A percentile compares a stretch with the other conserved stretches of the same genome.
phyloP scores from a whole-genome alignment of 2,329 filamentous ascomycete species.

The Drechmeria coniospora region DNA sequence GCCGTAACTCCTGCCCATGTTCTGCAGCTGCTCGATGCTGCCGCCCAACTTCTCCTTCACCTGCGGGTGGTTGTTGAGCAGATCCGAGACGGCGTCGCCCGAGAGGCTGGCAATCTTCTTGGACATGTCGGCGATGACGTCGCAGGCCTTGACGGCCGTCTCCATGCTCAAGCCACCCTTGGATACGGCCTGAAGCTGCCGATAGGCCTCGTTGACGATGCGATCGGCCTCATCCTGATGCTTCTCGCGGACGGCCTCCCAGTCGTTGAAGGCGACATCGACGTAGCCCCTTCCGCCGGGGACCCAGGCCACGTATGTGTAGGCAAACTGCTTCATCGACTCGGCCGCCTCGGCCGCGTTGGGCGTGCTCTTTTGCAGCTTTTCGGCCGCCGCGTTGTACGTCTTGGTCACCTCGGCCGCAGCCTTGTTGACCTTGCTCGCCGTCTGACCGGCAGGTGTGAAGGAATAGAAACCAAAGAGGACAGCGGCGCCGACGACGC shows the following conservation, averaged over 20 bases:
- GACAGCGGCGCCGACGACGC: constrained; percentile 24
- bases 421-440: constrained; percentile 28
- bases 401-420: constrained; percentile 42
- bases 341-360: constrained; percentile 50
- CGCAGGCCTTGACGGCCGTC: constrained; percentile 43
- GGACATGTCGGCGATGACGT: constrained; percentile 46
- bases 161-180: constrained; percentile 46
- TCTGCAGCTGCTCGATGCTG: constrained; percentile 51
- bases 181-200: constrained; percentile 45
- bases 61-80: constrained; percentile 59
- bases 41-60: constrained; percentile 58
- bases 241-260: constrained; percentile 51
- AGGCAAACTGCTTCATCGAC: constrained; percentile 49
- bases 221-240: constrained; percentile 56
- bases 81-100: constrained; percentile 45
- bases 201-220: constrained; percentile 52
- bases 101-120: constrained; percentile 45
- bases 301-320: constrained; percentile 55
- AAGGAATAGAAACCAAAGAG: constrained; percentile 28
- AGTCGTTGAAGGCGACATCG: constrained; percentile 53
- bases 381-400: constrained; percentile 42
- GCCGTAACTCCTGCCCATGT: constrained; percentile 53
- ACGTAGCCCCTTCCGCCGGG: constrained; percentile 56
- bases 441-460: constrained; percentile 26
- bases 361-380: constrained; percentile 46